Evolutionary conservation across 257 asterid genomes (phyloP).

Genomic region (Petunia axillaris): DNA sequence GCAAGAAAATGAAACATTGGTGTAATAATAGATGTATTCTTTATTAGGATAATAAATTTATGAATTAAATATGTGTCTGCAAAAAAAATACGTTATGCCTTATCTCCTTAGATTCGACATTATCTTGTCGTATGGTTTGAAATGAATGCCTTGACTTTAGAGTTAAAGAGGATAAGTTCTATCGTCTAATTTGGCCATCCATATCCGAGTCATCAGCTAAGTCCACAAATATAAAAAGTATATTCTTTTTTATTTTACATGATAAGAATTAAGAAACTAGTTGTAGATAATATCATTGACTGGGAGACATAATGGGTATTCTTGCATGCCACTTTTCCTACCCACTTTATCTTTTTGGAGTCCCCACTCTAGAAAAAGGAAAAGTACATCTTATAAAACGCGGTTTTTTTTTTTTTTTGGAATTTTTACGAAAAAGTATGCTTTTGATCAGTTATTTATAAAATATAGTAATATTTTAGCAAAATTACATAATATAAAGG

Average conservation of each 20-base stretch:
- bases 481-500: too few species aligned
- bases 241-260: background rate
- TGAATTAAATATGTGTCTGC: background rate
- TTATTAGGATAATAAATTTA: background rate
- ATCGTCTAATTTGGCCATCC: conserved; percentile 36
- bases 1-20: background rate
- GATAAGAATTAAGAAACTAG: conserved; percentile 8
- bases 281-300: conserved; percentile 22
- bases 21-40: background rate
- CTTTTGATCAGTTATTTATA: too few species aligned
- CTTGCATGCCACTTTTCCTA: conserved; percentile 12
- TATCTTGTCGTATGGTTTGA: conserved; percentile 55
- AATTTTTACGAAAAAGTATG: too few species aligned
- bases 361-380: background rate
- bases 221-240: conserved; percentile 21
- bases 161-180: conserved; percentile 54
- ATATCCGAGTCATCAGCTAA: conserved; percentile 56
- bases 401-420: too few species aligned
- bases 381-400: background rate
- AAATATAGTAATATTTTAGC: too few species aligned
- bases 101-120: conserved; percentile 62
- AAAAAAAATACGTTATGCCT: conserved; percentile 28
- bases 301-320: conserved; percentile 15
- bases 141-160: conserved; percentile 52
- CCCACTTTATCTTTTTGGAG: conserved; percentile 10